Base-by-base conservation (phyloP, 805 yeast genomes). In the Starmerella scarabaei region DNA sequence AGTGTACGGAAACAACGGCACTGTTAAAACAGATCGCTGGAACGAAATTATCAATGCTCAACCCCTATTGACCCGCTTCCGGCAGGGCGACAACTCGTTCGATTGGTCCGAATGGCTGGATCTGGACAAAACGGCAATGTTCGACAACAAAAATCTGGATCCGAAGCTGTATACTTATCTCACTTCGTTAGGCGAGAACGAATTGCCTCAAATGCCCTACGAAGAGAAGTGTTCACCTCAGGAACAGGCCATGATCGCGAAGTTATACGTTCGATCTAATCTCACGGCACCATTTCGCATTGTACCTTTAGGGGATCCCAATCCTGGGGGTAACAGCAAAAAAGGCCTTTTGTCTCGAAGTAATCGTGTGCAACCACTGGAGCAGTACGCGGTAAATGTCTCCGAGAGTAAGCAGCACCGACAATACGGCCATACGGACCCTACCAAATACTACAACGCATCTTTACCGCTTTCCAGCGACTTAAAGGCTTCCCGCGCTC, bases 91-190 rank as follows among this genome's bases (percentile, higher is more conserved):
- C 21, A 31, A 6, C 6, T 17, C 14, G 3, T 55, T 56, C 36
- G 42, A 49, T 26, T 56, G 60, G 60, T 18, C 42, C 12, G 49
- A 55, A 35, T 55, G 59, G 58, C 29, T 56, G 7, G 60, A 56
- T 36, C 48, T 55, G 14, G 36, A 44, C 20, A 43, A 40, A 17
- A 39, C 41, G 3, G 33, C 18, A 35, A 33, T 41, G 8, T 45
- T 18, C 31, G 47, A 49, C 8, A n/a, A 16, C 5, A 27, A 35
- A 3, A 37, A 38, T 14, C 39, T 49, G 12, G 43, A 47, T 21
- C 30, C 33, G 1, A 39, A 42, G n/a, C 35, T 38, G 3, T 49
- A 44, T 35, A 49, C 51, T 4, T 36, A 42, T 23, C 16, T 44
- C 6, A 21, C 21, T 33, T 15, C 38, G 23, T 29, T 43, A 5